These are phyloP conservation scores for Vitis rotundifolia DNA, from an alignment of 164 flowering plant genomes.

Conservation along the genomic window DNA sequence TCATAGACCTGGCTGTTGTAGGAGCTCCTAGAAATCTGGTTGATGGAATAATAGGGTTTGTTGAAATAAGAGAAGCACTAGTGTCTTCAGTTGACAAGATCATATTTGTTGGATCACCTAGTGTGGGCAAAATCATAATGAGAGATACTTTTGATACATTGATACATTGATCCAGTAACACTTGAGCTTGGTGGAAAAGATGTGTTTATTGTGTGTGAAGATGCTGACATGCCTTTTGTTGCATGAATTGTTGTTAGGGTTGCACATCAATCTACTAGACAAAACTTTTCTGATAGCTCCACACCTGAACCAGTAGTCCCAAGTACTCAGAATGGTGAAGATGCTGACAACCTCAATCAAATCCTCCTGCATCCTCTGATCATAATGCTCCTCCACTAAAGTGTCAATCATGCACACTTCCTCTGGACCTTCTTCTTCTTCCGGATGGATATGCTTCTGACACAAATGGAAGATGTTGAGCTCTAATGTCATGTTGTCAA, in stretches of 20 bases:
- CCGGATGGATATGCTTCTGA: no score
- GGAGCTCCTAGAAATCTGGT: conserved; percentile 96
- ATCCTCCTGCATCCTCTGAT: no score
- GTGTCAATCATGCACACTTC: no score
- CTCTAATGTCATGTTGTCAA: no score
- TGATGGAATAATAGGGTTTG: conserved; percentile 93
- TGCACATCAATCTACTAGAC: conserved; percentile 95
- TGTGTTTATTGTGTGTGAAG: conserved; percentile 96
- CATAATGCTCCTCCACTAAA: no score
- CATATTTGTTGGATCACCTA: conserved; percentile 97
- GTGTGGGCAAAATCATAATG: conserved; percentile 95
- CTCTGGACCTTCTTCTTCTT: no score
- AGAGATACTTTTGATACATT: conserved; percentile 73
- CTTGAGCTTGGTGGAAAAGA: conserved; percentile 99
- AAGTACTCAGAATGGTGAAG: conserved; percentile 79
- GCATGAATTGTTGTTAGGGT: conserved; percentile 94
- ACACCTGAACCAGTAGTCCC: conserved; percentile 76
- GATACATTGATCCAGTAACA: conserved; percentile 79
- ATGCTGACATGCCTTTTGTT: conserved; percentile 87
- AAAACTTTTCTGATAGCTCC: conserved; percentile 91
- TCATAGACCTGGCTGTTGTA: conserved; percentile 91
- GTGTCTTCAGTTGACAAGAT: conserved; percentile 97
- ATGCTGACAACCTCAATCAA: no score
- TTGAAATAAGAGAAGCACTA: conserved; percentile 95
- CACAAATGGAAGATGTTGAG: no score